Conservation (phyloP, 345 rosid species). For the Syzygium grande region DNA sequence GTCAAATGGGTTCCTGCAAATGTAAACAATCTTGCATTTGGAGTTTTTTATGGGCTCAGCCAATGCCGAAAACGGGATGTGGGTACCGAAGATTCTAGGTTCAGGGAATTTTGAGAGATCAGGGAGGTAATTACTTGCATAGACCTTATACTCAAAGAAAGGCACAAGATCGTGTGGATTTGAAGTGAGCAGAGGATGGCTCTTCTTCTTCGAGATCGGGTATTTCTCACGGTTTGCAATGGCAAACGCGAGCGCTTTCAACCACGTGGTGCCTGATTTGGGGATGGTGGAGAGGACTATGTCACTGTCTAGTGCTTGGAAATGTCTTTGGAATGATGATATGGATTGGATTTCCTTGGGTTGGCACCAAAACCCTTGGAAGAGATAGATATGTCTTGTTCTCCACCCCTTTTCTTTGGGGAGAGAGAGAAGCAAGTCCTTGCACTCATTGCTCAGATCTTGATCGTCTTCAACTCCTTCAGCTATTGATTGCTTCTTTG, state of each 20-base stretch:
- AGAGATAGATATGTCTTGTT: constrained; percentile 40
- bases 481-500: background rate
- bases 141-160: constrained; percentile 17
- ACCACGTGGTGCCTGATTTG: constrained; percentile 39
- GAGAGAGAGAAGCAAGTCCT: constrained; percentile 38
- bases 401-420: constrained; percentile 68
- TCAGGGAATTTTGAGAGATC: background rate
- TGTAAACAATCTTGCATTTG: constrained; percentile 10
- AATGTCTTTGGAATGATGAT: constrained; percentile 20
- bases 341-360: constrained; percentile 49
- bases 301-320: constrained; percentile 16
- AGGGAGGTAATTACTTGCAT: constrained; percentile 2
- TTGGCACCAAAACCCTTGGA: constrained; percentile 76
- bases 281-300: constrained; percentile 20
- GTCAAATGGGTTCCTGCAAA: constrained; percentile 18
- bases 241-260: constrained; percentile 21
- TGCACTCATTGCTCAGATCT: constrained; percentile 36
- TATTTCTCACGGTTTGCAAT: constrained; percentile 12
- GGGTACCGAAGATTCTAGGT: constrained; percentile 13
- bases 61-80: constrained; percentile 6
- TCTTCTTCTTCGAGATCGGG: background rate
- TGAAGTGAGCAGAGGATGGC: constrained; percentile 15
- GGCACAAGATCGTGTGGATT: constrained; percentile 35
- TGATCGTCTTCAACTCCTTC: constrained; percentile 18
- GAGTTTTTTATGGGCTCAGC: constrained; percentile 1